A percentile compares a stretch with the other conserved stretches of the same genome.
phyloP scores from a whole-genome alignment of 1,284 basidiomycete genomes.

The Cronartium quercuum region DNA sequence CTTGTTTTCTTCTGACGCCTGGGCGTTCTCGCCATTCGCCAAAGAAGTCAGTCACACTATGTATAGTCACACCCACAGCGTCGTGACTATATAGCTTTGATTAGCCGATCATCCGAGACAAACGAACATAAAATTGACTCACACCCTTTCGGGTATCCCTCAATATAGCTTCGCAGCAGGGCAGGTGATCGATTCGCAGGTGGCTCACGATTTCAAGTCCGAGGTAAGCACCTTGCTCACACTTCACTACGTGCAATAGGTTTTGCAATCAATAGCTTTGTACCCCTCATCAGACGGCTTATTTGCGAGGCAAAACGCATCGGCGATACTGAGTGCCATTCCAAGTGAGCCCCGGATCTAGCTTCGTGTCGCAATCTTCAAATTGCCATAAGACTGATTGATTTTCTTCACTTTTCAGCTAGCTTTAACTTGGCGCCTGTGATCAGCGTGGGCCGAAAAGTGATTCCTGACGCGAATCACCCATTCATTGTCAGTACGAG shows the following conservation, averaged over 20 bases:
- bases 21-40: too few relatives aligned
- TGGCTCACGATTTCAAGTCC: background rate
- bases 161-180: too few relatives aligned
- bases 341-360: background rate
- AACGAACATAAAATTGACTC: too few relatives aligned
- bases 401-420: background rate
- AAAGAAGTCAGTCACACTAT: too few relatives aligned
- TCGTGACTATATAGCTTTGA: too few relatives aligned
- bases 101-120: too few relatives aligned
- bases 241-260: background rate
- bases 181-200: background rate
- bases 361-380: background rate
- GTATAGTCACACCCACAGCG: too few relatives aligned
- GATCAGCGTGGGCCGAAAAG: slow-evolving; percentile 22
- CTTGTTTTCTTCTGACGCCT: too few relatives aligned
- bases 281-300: background rate
- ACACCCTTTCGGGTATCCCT: too few relatives aligned
- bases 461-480: slow-evolving; percentile 30
- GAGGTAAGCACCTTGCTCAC: background rate
- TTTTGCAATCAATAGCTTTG: background rate
- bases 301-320: background rate
- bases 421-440: slow-evolving; percentile 5
- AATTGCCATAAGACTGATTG: background rate
- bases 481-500: slow-evolving; percentile 12
- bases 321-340: background rate